phyloP scores from a whole-genome alignment of 768 basidiomycete species.

The Clavaria fumosa region DNA sequence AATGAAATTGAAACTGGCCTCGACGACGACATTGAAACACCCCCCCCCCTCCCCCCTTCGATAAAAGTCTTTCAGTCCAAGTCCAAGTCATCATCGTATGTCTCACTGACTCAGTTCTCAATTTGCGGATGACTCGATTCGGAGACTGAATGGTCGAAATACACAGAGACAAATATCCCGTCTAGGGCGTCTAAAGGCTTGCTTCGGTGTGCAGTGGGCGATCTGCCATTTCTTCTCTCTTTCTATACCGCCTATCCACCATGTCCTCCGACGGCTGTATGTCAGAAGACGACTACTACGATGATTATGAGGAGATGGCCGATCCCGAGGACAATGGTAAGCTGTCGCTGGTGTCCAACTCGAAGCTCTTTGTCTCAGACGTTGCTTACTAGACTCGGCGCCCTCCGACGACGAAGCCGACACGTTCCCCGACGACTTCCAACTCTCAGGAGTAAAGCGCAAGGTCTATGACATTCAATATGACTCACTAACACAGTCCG shows the following conservation, averaged over 20 bases:
- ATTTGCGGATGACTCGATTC: too few species aligned
- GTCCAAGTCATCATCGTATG: too few species aligned
- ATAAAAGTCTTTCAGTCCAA: too few species aligned
- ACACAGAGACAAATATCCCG: too few species aligned
- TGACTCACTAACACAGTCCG: constrained; percentile 52
- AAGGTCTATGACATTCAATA: constrained; percentile 83
- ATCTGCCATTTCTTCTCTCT: background rate
- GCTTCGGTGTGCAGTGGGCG: too few species aligned
- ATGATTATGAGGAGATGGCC: constrained; percentile 62
- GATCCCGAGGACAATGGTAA: constrained; percentile 42
- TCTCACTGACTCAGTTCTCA: too few species aligned
- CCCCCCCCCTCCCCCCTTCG: too few species aligned
- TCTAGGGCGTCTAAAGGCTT: too few species aligned
- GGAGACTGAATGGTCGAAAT: too few species aligned
- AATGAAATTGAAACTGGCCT: too few species aligned
- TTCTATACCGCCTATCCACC: background rate
- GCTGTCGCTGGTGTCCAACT: constrained; percentile 13
- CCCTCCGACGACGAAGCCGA: constrained; percentile 47
- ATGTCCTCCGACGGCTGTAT: constrained; percentile 54
- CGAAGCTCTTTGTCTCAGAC: background rate
- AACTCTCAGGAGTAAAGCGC: constrained; percentile 36
- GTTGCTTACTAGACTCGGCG: constrained; percentile 3
- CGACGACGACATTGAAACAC: too few species aligned
- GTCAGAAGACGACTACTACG: constrained; percentile 49
- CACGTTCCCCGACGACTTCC: constrained; percentile 47